Evolutionary conservation across 2,329 filamentous ascomycete species (phyloP).

Genomic region (Parascedosporium putredinis): DNA sequence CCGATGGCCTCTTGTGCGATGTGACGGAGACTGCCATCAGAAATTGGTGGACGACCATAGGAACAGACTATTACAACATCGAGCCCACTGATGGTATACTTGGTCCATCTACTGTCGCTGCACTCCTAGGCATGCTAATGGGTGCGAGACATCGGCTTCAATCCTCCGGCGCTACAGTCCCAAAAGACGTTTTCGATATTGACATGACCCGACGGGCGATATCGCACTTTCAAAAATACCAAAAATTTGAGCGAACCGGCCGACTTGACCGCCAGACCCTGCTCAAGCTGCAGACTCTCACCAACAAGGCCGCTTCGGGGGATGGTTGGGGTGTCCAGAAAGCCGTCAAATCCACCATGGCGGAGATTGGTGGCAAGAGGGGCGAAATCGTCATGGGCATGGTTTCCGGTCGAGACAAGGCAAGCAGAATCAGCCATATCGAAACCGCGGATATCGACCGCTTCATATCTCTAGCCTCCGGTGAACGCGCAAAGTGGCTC

Average conservation of each 20-base stretch:
- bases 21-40: slow-evolving; percentile 80
- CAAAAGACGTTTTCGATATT: slow-evolving; percentile 87
- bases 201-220: slow-evolving; percentile 74
- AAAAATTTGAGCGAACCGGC: slow-evolving; percentile 68
- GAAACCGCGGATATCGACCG: slow-evolving; percentile 84
- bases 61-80: slow-evolving; percentile 81
- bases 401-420: slow-evolving; percentile 77
- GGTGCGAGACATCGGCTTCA: slow-evolving; percentile 84
- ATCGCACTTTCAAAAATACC: slow-evolving; percentile 77
- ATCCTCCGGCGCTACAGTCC: slow-evolving; percentile 70
- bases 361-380: slow-evolving; percentile 85
- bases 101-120: slow-evolving; percentile 83
- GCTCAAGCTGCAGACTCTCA: slow-evolving; percentile 68
- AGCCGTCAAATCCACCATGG: slow-evolving; percentile 90
- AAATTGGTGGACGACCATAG: slow-evolving; percentile 95
- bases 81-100: slow-evolving; percentile 89
- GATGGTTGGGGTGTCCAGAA: slow-evolving; percentile 89
- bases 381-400: slow-evolving; percentile 95
- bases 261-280: slow-evolving; percentile 76
- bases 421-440: slow-evolving; percentile 80
- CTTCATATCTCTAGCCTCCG: slow-evolving; percentile 67
- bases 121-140: slow-evolving; percentile 76
- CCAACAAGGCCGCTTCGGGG: slow-evolving; percentile 78
- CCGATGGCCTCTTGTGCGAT: slow-evolving; percentile 87
- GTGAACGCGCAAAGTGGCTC: slow-evolving; percentile 82